Percentiles rank a stretch among this genome's conserved stretches.
Conservation (phyloP, 108 stramenopile genomes). For the Nitzschia sp. region DNA sequence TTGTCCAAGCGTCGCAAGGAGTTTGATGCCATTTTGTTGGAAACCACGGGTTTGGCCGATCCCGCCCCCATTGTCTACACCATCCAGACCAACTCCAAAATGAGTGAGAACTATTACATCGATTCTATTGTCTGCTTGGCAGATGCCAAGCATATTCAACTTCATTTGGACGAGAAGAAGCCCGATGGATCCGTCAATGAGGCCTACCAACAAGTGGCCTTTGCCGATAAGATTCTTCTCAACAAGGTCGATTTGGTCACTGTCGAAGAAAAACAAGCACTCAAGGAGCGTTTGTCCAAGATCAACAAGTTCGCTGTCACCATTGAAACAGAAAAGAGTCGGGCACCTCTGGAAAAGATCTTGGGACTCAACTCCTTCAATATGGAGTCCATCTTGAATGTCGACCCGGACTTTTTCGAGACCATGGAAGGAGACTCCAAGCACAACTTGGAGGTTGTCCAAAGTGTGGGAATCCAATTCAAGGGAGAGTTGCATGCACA, state of each 20-base stretch:
- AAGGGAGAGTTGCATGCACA: conserved; percentile 88
- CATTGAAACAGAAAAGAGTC: conserved; percentile 82
- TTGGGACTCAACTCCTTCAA: conserved; percentile 87
- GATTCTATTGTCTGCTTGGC: conserved; percentile 91
- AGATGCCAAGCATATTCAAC: conserved; percentile 85
- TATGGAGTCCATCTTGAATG: conserved; percentile 84
- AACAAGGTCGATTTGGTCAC: conserved; percentile 96
- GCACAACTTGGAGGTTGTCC: conserved; percentile 88
- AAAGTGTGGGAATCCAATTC: conserved; percentile 85
- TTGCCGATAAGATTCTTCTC: conserved; percentile 95
- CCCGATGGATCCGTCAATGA: conserved; percentile 88
- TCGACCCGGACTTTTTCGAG: conserved; percentile 87
- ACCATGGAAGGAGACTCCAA: conserved; percentile 74
- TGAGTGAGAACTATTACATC: conserved; percentile 82
- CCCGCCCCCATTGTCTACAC: conserved; percentile 97
- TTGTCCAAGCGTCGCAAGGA: conserved; percentile 84
- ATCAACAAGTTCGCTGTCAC: conserved; percentile 90
- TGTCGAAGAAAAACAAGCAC: conserved; percentile 75
- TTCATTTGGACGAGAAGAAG: conserved; percentile 91
- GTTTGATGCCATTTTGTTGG: conserved; percentile 93
- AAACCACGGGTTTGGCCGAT: conserved; percentile 94
- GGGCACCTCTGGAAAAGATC: conserved; percentile 84
- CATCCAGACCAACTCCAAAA: conserved; percentile 90
- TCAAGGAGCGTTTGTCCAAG: conserved; percentile 67
- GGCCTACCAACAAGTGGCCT: conserved; percentile 94